A percentile compares a stretch with the other conserved stretches of the same genome.
phyloP scores from a whole-genome alignment of 2,329 filamentous ascomycete species.

The Colletotrichum liaoningense region DNA sequence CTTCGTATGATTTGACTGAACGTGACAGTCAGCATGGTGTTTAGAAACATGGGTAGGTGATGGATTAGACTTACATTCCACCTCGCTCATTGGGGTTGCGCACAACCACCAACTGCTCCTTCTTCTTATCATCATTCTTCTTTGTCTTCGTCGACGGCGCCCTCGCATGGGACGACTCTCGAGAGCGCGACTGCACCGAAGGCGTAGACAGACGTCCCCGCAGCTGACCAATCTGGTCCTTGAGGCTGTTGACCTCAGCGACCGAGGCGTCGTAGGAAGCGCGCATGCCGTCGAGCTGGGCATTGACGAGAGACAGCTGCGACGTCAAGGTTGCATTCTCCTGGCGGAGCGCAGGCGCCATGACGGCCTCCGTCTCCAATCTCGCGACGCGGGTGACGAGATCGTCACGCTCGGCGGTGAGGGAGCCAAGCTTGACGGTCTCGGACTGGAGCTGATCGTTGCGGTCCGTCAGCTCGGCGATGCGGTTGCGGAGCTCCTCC shows the following conservation, averaged over 20 bases:
- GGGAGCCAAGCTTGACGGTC: slow-evolving; percentile 22
- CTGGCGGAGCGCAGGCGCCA: slow-evolving; percentile 25
- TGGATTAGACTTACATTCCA: slow-evolving; percentile 27
- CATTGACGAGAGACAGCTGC: slow-evolving; percentile 32
- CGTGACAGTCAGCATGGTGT: slow-evolving; percentile 7
- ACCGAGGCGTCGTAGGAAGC: slow-evolving; percentile 31
- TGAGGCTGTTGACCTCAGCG: slow-evolving; percentile 29
- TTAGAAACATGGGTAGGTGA: neutral
- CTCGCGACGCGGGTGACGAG: slow-evolving; percentile 19
- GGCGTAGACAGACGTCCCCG: slow-evolving; percentile 29
- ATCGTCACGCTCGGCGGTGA: slow-evolving; percentile 33
- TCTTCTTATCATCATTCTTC: slow-evolving; percentile 36
- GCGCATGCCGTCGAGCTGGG: slow-evolving; percentile 30
- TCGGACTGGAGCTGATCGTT: slow-evolving; percentile 34
- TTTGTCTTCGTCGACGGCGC: slow-evolving; percentile 25
- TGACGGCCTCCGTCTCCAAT: slow-evolving; percentile 27
- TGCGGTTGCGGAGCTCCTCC: slow-evolving; percentile 33
- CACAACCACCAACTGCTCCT: slow-evolving; percentile 35
- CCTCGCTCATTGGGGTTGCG: slow-evolving; percentile 35
- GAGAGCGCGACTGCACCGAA: slow-evolving; percentile 9
- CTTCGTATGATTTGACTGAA: slow-evolving; percentile 35
- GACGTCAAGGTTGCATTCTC: slow-evolving; percentile 29
- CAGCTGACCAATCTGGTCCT: slow-evolving; percentile 30
- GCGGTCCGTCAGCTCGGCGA: slow-evolving; percentile 33
- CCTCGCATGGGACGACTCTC: slow-evolving; percentile 20